Evolutionary conservation across 2,329 filamentous ascomycete species (phyloP).

Genomic region (Curvularia lunata): DNA sequence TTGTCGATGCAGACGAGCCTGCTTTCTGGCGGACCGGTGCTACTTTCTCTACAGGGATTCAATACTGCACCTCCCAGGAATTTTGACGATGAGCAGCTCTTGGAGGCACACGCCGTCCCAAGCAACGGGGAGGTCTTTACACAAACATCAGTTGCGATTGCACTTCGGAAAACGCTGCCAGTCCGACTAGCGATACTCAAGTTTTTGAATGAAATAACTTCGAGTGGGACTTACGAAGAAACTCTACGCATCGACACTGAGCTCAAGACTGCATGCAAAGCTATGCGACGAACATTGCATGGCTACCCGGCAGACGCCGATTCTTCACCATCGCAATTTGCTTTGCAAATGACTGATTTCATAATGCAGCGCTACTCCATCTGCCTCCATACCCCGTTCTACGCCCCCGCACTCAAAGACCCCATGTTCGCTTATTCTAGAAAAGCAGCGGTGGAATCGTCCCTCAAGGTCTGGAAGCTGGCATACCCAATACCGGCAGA

Average conservation of each 20-base stretch:
- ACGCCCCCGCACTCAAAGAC: conserved; percentile 27
- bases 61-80: conserved; percentile 49
- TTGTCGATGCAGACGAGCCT: conserved; percentile 49
- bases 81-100: conserved; percentile 51
- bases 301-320: conserved; percentile 2
- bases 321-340: conserved; percentile 17
- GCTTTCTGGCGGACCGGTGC: conserved; percentile 44
- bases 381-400: conserved; percentile 36
- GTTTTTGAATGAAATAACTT: conserved; percentile 37
- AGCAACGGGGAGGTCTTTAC: conserved; percentile 42
- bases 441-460: conserved; percentile 35
- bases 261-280: conserved; percentile 30
- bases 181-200: conserved; percentile 46
- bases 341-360: conserved; percentile 32
- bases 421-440: conserved; percentile 36
- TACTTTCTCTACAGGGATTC: conserved; percentile 47
- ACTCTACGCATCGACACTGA: conserved; percentile 35
- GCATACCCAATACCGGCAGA: conserved; percentile 9
- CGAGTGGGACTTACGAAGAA: conserved; percentile 34
- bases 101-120: conserved; percentile 31
- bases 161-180: conserved; percentile 48
- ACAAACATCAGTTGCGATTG: conserved; percentile 45
- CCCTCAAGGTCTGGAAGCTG: conserved; percentile 36
- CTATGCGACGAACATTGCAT: conserved; percentile 27
- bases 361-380: conserved; percentile 38